Evolutionary conservation across 2,329 filamentous ascomycete species (phyloP).

Genomic region (Pseudocercospora musae): DNA sequence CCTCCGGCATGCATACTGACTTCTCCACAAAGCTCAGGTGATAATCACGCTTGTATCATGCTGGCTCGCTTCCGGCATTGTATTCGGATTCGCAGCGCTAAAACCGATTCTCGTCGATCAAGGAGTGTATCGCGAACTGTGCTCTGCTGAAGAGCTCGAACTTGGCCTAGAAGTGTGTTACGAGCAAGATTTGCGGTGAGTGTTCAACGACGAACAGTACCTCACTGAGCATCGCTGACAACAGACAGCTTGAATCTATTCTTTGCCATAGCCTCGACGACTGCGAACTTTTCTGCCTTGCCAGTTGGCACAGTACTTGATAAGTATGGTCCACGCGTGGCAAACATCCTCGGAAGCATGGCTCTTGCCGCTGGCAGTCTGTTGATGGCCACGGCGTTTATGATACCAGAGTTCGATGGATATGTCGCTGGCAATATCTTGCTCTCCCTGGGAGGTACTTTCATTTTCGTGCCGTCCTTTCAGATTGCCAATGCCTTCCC

Average conservation of each 20-base stretch:
- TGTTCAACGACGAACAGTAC: background rate
- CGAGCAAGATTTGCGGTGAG: conserved; percentile 51
- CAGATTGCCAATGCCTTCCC: conserved; percentile 51
- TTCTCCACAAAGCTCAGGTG: conserved; percentile 60
- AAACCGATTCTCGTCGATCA: conserved; percentile 75
- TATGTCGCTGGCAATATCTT: conserved; percentile 49
- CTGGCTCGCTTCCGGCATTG: conserved; percentile 71
- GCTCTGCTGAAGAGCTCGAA: conserved; percentile 52
- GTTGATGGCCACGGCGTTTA: conserved; percentile 65
- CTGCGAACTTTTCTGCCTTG: conserved; percentile 80
- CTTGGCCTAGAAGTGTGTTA: conserved; percentile 52
- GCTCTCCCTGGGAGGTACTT: conserved; percentile 48
- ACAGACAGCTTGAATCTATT: conserved; percentile 68
- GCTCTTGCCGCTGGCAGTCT: conserved; percentile 66
- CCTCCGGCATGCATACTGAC: background rate
- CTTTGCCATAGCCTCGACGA: conserved; percentile 86
- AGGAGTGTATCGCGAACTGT: conserved; percentile 66
- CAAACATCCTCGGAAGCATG: conserved; percentile 66
- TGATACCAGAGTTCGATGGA: conserved; percentile 66
- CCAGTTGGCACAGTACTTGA: conserved; percentile 84
- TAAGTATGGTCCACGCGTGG: conserved; percentile 72
- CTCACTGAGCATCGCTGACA: conserved; percentile 1
- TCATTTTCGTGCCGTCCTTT: conserved; percentile 51
- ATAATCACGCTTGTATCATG: conserved; percentile 66
- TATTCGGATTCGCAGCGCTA: conserved; percentile 81